Percentiles rank a stretch among this genome's conserved stretches.
These are phyloP conservation scores for Cercospora sp. DNA, from an alignment of 2,329 filamentous ascomycete genomes.

Conservation along the genomic window DNA sequence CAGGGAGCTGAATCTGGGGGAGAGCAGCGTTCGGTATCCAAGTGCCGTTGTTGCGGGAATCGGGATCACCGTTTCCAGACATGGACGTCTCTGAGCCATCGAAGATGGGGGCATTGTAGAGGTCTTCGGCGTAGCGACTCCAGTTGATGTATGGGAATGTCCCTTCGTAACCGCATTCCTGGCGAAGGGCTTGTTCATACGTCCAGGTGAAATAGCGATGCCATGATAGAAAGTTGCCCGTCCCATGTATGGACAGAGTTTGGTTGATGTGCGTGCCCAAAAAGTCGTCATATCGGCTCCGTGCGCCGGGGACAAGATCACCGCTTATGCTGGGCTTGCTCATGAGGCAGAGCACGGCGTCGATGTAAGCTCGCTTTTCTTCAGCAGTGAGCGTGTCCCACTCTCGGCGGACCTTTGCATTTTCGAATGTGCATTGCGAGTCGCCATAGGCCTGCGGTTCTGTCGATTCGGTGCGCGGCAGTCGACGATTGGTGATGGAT, in stretches of 20 bases:
- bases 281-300: conserved; percentile 30
- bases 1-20: conserved; percentile 40
- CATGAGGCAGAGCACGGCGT: conserved; percentile 37
- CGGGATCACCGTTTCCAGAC: conserved; percentile 32
- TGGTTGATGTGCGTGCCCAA: conserved; percentile 36
- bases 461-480: neutral
- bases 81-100: conserved; percentile 54
- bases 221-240: conserved; percentile 41
- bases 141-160: conserved; percentile 30
- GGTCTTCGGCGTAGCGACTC: conserved; percentile 50
- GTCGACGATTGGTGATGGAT: neutral
- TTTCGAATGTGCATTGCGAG: conserved; percentile 33
- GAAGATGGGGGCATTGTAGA: conserved; percentile 53
- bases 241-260: conserved; percentile 28
- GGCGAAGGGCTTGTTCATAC: conserved; percentile 46
- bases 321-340: conserved; percentile 31
- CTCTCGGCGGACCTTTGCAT: conserved; percentile 46
- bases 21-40: conserved; percentile 14
- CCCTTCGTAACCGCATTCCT: conserved; percentile 50
- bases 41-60: conserved; percentile 7
- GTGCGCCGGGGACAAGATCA: conserved; percentile 33
- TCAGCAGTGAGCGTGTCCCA: conserved; percentile 39
- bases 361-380: conserved; percentile 36
- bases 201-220: conserved; percentile 47
- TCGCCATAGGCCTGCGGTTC: neutral